Percentiles rank a stretch among this genome's conserved stretches.
Conservation (phyloP, 176 grass and related monocot species). For the Triticum dicoccoides region DNA sequence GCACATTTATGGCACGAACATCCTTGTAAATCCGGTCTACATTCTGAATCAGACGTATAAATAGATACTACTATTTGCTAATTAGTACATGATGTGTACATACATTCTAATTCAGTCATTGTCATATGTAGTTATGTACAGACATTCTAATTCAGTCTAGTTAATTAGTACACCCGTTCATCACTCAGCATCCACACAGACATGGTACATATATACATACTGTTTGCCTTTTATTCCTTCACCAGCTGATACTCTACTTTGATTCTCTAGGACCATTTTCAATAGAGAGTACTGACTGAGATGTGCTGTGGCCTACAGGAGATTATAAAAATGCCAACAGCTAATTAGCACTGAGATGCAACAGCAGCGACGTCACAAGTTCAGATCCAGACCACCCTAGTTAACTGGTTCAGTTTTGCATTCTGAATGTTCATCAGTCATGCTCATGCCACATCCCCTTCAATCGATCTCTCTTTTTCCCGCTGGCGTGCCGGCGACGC, state of each 20-base stretch:
- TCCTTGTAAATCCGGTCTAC: not conserved
- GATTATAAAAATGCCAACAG: constrained; percentile 14
- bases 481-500: not conserved
- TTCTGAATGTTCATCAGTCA: not conserved
- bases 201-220: not conserved
- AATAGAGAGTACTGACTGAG: not conserved
- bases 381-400: not conserved
- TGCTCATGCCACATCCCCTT: not conserved
- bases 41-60: not conserved
- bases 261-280: not conserved
- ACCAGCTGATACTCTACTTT: not conserved
- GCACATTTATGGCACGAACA: too few species aligned
- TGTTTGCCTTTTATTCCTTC: not conserved
- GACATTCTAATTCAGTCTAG: not conserved
- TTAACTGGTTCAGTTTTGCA: not conserved
- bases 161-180: not conserved
- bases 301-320: constrained; percentile 15
- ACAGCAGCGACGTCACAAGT: not conserved
- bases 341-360: not conserved
- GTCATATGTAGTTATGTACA: too few species aligned
- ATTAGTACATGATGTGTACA: not conserved
- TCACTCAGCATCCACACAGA: not conserved
- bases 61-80: not conserved
- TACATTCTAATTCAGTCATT: too few species aligned
- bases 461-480: not conserved